phyloP scores from a whole-genome alignment of 2,329 filamentous ascomycete genomes.

The Plectosphaerella plurivora region DNA sequence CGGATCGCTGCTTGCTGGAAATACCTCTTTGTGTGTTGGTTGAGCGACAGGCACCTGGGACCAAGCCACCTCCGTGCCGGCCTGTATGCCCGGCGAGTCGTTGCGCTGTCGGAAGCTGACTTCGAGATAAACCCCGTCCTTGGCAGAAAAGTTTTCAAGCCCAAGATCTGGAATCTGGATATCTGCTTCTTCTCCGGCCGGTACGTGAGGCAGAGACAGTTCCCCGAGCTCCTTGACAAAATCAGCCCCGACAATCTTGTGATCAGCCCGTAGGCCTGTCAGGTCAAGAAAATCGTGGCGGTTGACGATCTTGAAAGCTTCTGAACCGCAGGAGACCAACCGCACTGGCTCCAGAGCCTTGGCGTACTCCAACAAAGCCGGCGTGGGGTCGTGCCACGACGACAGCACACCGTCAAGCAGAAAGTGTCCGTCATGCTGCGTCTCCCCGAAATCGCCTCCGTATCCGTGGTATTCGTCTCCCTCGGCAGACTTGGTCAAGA shows the following conservation, averaged over 20 bases:
- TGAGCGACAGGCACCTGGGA: neutral
- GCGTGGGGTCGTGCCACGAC: slow-evolving; percentile 42
- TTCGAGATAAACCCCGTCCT: neutral
- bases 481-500: slow-evolving; percentile 35
- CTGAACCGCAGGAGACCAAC: slow-evolving; percentile 31
- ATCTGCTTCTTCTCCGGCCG: neutral
- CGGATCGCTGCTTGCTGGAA: neutral
- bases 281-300: slow-evolving; percentile 49
- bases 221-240: neutral
- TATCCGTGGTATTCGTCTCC: slow-evolving; percentile 48
- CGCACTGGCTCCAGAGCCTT: slow-evolving; percentile 57
- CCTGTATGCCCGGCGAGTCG: neutral
- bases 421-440: slow-evolving; percentile 55
- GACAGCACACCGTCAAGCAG: slow-evolving; percentile 51
- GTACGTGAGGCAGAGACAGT: neutral
- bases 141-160: neutral
- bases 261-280: neutral
- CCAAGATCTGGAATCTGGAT: neutral
- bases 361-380: slow-evolving; percentile 49
- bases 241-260: neutral
- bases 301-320: slow-evolving; percentile 39
- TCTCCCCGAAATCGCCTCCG: slow-evolving; percentile 58
- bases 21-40: neutral
- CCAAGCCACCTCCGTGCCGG: neutral
- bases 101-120: neutral